Conservation (phyloP, 352 stramenopile genomes). For the Phytophthora foliorum region DNA sequence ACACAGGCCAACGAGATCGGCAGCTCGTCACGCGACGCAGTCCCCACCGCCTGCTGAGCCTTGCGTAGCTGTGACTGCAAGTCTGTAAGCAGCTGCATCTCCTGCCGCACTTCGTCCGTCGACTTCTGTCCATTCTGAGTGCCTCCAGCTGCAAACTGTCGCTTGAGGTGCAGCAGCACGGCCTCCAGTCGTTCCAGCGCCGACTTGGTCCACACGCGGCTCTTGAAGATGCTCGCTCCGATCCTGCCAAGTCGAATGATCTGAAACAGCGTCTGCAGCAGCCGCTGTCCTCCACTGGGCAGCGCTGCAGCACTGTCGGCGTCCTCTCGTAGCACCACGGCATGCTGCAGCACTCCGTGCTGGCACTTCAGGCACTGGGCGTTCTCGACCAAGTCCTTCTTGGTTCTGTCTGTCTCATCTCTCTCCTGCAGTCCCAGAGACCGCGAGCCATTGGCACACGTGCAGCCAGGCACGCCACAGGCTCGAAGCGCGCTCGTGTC, state of each 20-base stretch:
- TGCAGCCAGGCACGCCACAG: constrained; percentile 75
- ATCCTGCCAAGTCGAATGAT: constrained; percentile 68
- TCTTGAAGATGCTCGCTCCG: constrained; percentile 62
- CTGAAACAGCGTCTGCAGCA: constrained; percentile 67
- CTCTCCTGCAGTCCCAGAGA: constrained; percentile 38
- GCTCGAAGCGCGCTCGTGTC: constrained; percentile 56
- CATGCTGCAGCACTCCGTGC: constrained; percentile 77
- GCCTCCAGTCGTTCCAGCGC: constrained; percentile 55
- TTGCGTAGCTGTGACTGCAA: constrained; percentile 63
- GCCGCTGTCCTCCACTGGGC: constrained; percentile 66
- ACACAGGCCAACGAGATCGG: constrained; percentile 71
- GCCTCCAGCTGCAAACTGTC: constrained; percentile 60
- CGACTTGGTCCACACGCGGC: constrained; percentile 71
- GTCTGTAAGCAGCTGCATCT: constrained; percentile 64
- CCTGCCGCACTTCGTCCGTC: constrained; percentile 53
- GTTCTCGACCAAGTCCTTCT: constrained; percentile 40
- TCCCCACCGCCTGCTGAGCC: constrained; percentile 53
- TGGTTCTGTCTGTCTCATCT: constrained; percentile 28
- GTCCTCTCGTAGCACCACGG: constrained; percentile 56
- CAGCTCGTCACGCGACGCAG: constrained; percentile 62
- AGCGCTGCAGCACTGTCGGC: constrained; percentile 24
- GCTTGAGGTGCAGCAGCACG: constrained; percentile 60
- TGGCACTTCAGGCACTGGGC: constrained; percentile 71
- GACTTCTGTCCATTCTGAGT: constrained; percentile 80
- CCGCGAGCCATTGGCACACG: constrained; percentile 56